Base-by-base conservation (phyloP, 2,329 filamentous ascomycete genomes). In the Podosphaera leucotricha region DNA sequence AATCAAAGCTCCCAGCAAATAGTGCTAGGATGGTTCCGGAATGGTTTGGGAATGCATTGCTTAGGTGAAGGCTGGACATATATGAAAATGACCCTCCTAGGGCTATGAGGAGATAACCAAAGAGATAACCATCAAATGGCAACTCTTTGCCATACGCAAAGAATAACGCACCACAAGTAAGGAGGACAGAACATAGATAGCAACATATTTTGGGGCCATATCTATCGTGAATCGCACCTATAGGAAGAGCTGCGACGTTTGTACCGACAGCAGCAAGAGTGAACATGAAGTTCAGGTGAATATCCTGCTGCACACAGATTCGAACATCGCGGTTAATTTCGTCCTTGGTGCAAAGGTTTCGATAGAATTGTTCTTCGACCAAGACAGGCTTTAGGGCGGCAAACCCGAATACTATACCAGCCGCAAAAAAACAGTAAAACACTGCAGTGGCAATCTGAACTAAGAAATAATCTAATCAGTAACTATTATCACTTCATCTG, bases 201-300 rank as follows among this genome's bases (percentile, higher is more conserved):
- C 81, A 79, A 53, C 80, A 80, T 3, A 82, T 67, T 45, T 80
- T 71, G 13, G 86, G 86, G 1, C 86, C 86, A 55, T 73, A 86
- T 48, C 75, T 69, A 61, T 93, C 86, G 19, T 93, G 70, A 38
- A 92, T 78, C 2, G 82, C 81, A 39, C 86, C 86, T 10, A 92
- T 75, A 2, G 85, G 82, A 6, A 93, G 67, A 11, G 86, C 85
- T 36, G 76, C 82, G 11, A 92, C 79, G 54, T 93, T 93, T 35
- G 85, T 92, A 6, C 73, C 80, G 8, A 92, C 84, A 13, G 84
- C 85, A 11, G 85, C 85, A 36, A 85, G 71, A 5, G 84, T 92
- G 65, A 93, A 93, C 81, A 92, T 92, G 51, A 93, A 65, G 59
- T 93, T 93, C 46, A 93, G 68, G 47, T 67, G 68, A 44, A 75